Evolutionary conservation across 2,329 filamentous ascomycete genomes (phyloP), one percentile per base, ranked within the genome.

Genomic region (Diaporthe sp.): DNA sequence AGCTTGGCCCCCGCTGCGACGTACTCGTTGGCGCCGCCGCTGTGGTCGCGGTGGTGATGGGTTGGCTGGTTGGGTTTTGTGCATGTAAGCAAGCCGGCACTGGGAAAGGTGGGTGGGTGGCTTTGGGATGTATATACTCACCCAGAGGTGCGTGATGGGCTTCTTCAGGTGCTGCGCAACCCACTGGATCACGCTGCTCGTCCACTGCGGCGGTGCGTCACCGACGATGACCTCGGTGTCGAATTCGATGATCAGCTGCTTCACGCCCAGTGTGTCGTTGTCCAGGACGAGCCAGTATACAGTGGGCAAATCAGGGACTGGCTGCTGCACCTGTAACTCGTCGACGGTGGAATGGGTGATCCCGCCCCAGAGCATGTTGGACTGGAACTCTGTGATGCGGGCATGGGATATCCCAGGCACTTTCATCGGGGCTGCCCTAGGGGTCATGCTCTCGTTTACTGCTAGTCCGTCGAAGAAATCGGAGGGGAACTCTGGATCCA

Each of bases 61-160:
- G 49, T 51, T 9, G 49, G 49, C 49, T 51, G 10, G 13, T n/a
- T 25, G 0, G 17, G 19, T 3, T 9, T 22, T 7, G 31, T 17
- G 1, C 0, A 2, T 17, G 17, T 49, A n/a, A 49, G 7, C 17
- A 49, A 22, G 17, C 7, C 19, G 17, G 19, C 13, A 0, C 0
- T 39, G 37, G 12, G 3, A 9, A 17, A n/a, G 8, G 22, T 2
- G 5, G 19, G 2, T 5, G 7, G 17, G 8, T 49, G 10, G 46
- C 9, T 12, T 25, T 25, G 46, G 8, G 8, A 1, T 25, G 1
- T 13, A 4, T 9, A 25, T 1, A 12, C 49, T 51, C 12, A 51
- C 49, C 49, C 49, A 51, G 22, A 51, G 49, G n/a, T 51, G 22
- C 10, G 49, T 51, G 22, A 51, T 51, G 49, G 49, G 49, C 12